These are phyloP conservation scores for Cystobasidium slooffiae DNA, from an alignment of 1,284 basidiomycete genomes.

Conservation along the genomic window DNA sequence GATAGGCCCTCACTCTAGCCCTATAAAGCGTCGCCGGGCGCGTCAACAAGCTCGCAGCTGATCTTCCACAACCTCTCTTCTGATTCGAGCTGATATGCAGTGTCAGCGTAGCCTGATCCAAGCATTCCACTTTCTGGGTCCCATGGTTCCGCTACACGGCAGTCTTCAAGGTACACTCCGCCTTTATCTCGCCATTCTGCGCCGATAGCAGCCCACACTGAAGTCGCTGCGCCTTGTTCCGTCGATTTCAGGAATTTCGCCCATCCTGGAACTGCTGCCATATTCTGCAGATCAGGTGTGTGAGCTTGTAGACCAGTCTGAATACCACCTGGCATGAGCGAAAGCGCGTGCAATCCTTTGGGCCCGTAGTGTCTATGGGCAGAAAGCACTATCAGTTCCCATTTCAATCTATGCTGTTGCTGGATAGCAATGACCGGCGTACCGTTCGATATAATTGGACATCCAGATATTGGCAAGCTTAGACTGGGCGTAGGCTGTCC, in stretches of 20 bases:
- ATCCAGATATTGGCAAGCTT: constrained; percentile 27
- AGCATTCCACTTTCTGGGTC: not conserved
- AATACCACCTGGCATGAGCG: constrained; percentile 31
- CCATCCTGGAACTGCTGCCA: not conserved
- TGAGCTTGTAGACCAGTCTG: constrained; percentile 13
- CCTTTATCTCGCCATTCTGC: constrained; percentile 6
- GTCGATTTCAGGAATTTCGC: constrained; percentile 18
- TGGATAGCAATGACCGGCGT: not conserved
- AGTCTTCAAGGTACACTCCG: constrained; percentile 32
- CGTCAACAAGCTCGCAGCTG: constrained; percentile 31
- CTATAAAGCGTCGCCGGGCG: not conserved
- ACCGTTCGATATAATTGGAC: constrained; percentile 15
- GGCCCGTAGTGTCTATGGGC: constrained; percentile 10
- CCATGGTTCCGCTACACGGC: not conserved
- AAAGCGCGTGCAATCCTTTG: constrained; percentile 14
- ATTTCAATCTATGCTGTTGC: not conserved
- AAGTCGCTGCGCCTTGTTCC: constrained; percentile 27
- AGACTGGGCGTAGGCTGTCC: constrained; percentile 18
- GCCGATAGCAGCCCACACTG: constrained; percentile 29
- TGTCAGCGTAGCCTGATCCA: not conserved
- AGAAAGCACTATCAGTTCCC: not conserved
- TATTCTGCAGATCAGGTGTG: not conserved
- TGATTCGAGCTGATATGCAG: constrained; percentile 13
- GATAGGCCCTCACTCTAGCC: not conserved
- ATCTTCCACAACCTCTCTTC: constrained; percentile 33